Conservation (phyloP, 345 rosid species). For the Aethionema arabicum region DNA sequence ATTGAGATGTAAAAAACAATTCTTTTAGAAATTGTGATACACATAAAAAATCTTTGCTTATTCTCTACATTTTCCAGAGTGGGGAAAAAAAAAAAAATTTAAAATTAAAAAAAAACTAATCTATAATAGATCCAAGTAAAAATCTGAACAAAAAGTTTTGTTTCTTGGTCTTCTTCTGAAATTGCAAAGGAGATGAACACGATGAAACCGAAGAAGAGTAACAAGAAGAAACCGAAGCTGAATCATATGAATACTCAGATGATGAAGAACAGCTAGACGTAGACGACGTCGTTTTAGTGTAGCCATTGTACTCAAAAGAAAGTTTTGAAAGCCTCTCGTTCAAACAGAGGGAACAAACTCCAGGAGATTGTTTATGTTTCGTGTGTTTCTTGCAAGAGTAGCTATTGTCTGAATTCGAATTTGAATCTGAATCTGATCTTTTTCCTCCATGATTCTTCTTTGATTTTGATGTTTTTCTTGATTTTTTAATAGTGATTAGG, state of each 20-base stretch:
- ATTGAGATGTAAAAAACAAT: too few relatives aligned
- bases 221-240: conserved; percentile 27
- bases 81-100: background rate
- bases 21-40: too few relatives aligned
- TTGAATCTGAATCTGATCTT: conserved; percentile 25
- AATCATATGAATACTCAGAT: conserved; percentile 10
- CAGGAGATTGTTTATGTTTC: conserved; percentile 38
- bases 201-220: conserved; percentile 35
- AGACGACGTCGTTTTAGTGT: conserved; percentile 27
- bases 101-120: conserved; percentile 22
- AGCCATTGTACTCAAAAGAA: conserved; percentile 26
- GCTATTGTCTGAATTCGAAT: conserved; percentile 26
- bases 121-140: conserved; percentile 36
- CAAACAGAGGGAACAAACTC: conserved; percentile 38
- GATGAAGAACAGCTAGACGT: conserved; percentile 26
- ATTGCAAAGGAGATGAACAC: conserved; percentile 37
- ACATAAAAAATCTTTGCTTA: too few relatives aligned
- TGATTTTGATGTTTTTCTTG: conserved; percentile 22
- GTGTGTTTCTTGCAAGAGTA: conserved; percentile 40
- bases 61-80: background rate
- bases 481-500: conserved; percentile 20
- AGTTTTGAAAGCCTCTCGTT: conserved; percentile 32
- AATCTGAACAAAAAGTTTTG: conserved; percentile 34
- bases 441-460: conserved; percentile 23
- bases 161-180: conserved; percentile 29